Percentiles rank a stretch among this genome's conserved stretches.
Conservation (phyloP, 495 filamentous ascomycete species). For the Penicillium coffeae region DNA sequence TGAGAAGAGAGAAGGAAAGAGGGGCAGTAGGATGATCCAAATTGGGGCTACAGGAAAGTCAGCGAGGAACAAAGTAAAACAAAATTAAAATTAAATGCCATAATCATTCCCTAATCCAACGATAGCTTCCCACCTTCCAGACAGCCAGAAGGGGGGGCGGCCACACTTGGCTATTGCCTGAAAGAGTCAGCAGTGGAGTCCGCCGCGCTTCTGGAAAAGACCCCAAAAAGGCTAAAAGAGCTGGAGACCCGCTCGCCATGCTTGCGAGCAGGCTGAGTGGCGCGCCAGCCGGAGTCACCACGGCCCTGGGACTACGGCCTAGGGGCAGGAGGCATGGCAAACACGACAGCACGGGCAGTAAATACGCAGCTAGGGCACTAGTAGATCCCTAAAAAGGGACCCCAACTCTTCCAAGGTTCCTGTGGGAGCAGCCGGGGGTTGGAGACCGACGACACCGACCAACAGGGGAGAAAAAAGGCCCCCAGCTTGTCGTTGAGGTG, state of each 20-base stretch:
- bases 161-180: background rate
- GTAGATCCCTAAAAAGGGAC: background rate
- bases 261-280: background rate
- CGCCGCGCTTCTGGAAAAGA: background rate
- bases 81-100: background rate
- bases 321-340: background rate
- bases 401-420: background rate
- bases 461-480: background rate
- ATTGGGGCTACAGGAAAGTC: background rate
- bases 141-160: background rate
- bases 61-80: too few relatives aligned
- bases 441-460: background rate
- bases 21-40: background rate
- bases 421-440: too few relatives aligned
- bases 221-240: background rate
- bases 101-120: background rate
- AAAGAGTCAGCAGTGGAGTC: background rate
- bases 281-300: background rate
- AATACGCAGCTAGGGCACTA: too few relatives aligned
- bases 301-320: background rate
- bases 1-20: background rate
- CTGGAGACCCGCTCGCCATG: background rate
- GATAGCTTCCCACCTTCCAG: too few relatives aligned
- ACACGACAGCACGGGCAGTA: background rate
- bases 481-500: background rate